Conservation (phyloP, 1,284 basidiomycete genomes). For the Rhodotorula sp. region DNA sequence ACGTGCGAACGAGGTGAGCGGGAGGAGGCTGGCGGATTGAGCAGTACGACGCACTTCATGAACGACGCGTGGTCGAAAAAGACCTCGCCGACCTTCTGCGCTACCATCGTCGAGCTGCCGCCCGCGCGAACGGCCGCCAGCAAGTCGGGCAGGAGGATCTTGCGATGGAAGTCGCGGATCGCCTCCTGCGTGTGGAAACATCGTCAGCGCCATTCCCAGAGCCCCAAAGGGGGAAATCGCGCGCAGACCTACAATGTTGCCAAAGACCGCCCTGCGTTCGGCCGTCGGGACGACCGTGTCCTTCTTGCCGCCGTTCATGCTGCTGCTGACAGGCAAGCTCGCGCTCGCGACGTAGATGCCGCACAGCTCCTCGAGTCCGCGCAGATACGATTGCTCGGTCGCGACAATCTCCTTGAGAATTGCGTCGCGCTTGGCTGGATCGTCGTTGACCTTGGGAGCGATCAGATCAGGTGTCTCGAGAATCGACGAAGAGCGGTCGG, state of each 20-base stretch:
- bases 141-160: slow-evolving; percentile 85
- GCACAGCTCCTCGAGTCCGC: slow-evolving; percentile 84
- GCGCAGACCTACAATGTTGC: slow-evolving; percentile 60
- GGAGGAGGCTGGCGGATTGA: too few relatives aligned
- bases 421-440: slow-evolving; percentile 46
- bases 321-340: slow-evolving; percentile 58
- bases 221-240: slow-evolving; percentile 34
- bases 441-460: slow-evolving; percentile 26
- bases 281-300: slow-evolving; percentile 79
- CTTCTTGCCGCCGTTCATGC: slow-evolving; percentile 55
- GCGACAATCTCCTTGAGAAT: slow-evolving; percentile 56
- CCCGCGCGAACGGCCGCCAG: slow-evolving; percentile 53
- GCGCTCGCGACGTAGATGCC: slow-evolving; percentile 93
- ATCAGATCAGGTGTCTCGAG: not conserved
- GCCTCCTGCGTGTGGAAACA: slow-evolving; percentile 58
- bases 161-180: slow-evolving; percentile 85
- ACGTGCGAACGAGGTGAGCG: not conserved
- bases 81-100: slow-evolving; percentile 78
- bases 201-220: slow-evolving; percentile 40
- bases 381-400: slow-evolving; percentile 93
- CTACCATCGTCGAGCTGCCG: slow-evolving; percentile 67
- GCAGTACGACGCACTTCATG: slow-evolving; percentile 64
- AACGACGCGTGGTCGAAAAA: slow-evolving; percentile 89
- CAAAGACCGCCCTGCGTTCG: slow-evolving; percentile 90
- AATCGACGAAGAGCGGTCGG: not conserved